Conservation (phyloP, 2,329 filamentous ascomycete genomes). For the Tolypocladium nubicola region DNA sequence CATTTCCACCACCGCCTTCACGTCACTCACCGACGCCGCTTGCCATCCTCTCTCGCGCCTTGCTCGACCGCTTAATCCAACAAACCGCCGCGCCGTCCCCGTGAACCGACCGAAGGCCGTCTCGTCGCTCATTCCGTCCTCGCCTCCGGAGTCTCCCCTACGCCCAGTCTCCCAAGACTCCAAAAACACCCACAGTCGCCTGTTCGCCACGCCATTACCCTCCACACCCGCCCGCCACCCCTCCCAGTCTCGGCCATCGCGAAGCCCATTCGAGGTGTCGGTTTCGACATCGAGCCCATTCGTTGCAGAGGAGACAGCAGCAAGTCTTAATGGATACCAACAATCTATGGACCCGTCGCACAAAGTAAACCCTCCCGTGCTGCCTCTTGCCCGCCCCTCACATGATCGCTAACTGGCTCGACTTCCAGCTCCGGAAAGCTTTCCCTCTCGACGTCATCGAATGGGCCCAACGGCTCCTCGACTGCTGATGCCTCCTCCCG, state of each 20-base stretch:
- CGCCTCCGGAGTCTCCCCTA: background rate
- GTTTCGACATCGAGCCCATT: conserved; percentile 6
- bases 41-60: background rate
- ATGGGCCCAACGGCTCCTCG: conserved; percentile 38
- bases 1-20: background rate
- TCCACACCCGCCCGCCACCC: background rate
- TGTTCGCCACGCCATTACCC: background rate
- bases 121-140: background rate
- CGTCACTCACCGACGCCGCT: background rate
- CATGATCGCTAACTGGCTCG: conserved; percentile 9
- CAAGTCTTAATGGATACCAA: conserved; percentile 42
- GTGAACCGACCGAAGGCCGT: background rate
- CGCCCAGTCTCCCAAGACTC: background rate
- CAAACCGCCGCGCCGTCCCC: background rate
- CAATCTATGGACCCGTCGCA: conserved; percentile 67
- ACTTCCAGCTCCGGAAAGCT: conserved; percentile 68
- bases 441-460: conserved; percentile 68
- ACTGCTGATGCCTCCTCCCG: conserved; percentile 48
- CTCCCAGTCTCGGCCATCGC: conserved; percentile 7
- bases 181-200: background rate
- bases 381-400: background rate
- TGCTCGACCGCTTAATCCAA: background rate
- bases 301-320: conserved; percentile 8
- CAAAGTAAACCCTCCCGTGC: conserved; percentile 46
- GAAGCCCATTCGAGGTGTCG: conserved; percentile 12